A percentile compares a stretch with the other conserved stretches of the same genome.
Conservation (phyloP, 768 basidiomycete genomes). For the Boletus rubescentipes region DNA sequence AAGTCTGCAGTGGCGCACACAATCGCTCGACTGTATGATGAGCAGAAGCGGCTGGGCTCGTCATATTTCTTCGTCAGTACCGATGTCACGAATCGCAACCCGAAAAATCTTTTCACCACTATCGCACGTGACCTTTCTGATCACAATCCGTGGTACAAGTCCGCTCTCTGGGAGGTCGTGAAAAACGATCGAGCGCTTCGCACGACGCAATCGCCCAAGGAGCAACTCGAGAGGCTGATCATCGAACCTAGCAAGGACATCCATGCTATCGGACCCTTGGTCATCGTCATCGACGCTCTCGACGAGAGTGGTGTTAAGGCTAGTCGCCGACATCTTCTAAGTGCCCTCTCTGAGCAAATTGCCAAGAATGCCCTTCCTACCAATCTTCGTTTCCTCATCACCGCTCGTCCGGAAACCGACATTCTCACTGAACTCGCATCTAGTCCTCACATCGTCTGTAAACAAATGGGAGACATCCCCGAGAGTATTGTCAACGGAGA, state of each 20-base stretch:
- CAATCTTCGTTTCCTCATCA: no score
- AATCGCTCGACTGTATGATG: no score
- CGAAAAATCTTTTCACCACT: no score
- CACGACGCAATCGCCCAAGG: not conserved
- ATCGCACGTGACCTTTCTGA: constrained; percentile 27
- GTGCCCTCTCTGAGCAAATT: not conserved
- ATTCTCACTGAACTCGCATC: constrained; percentile 11
- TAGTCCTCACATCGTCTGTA: constrained; percentile 3
- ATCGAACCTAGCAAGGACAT: constrained; percentile 16
- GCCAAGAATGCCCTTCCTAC: constrained; percentile 1
- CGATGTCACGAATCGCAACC: no score
- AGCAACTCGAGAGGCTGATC: constrained; percentile 24
- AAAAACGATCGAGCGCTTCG: constrained; percentile 5
- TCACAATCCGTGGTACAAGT: constrained; percentile 15
- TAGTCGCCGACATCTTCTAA: constrained; percentile 15
- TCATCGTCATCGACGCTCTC: constrained; percentile 32
- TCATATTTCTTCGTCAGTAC: no score
- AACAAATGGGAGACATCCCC: constrained; percentile 11
- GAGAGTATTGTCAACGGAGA: not conserved
- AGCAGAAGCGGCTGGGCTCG: no score
- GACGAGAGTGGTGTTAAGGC: constrained; percentile 16
- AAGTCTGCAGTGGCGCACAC: no score
- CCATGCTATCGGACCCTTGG: constrained; percentile 20
- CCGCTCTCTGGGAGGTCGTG: constrained; percentile 3
- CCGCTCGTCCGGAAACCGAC: constrained; percentile 6